Base-by-base conservation (phyloP, 176 grass and related monocot species). In the Oropetium thomaeum region DNA sequence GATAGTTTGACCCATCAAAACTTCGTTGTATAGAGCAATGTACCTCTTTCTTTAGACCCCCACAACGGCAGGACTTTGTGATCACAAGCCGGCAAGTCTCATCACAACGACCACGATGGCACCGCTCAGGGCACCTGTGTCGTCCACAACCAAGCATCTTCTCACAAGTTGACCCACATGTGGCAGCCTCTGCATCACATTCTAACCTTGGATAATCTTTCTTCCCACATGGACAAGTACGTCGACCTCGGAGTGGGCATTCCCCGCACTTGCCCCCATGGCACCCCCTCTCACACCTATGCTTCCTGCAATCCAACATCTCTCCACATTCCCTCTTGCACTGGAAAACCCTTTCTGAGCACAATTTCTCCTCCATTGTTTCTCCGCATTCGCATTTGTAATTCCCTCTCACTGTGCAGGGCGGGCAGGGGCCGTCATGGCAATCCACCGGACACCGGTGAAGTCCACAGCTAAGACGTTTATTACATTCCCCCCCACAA, bases 181-280 rank as follows among this genome's bases (percentile, higher is more conserved):
- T 89, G 23, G 75, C 78, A 14, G 88, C 89, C 67, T 92, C 89
- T 19, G 77, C 68, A 52, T 98, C 95, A 58, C 95, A 98, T 35
- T 85, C 82, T 38, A 94, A 39, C 35, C 71, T 87, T 52, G 85
- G 81, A 76, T 93, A 87, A 47, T 98, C 89, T 39, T 89, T 93
- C 81, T 94, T 98, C 30, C 88, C 91, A 34, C 95, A 98, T 0
- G 95, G 95, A 67, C 95, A 98, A 5, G 91, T 98, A 37, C 86
- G 74, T 1, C 71, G 83, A 65, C 91, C 95, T 77, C 88, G 95
- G 55, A 93, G 88, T 14, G 89, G 95, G 41, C 91, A 98, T 82
- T 83, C 71, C 26, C 91, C 91, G 13, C 95, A 98, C 7, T 74
- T 83, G 1, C 89, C 95, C 13, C 59, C 81, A 87, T 98, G 95